These are phyloP conservation scores for Eucalyptus polybractea DNA, from an alignment of 345 rosid genomes.

Conservation along the genomic window DNA sequence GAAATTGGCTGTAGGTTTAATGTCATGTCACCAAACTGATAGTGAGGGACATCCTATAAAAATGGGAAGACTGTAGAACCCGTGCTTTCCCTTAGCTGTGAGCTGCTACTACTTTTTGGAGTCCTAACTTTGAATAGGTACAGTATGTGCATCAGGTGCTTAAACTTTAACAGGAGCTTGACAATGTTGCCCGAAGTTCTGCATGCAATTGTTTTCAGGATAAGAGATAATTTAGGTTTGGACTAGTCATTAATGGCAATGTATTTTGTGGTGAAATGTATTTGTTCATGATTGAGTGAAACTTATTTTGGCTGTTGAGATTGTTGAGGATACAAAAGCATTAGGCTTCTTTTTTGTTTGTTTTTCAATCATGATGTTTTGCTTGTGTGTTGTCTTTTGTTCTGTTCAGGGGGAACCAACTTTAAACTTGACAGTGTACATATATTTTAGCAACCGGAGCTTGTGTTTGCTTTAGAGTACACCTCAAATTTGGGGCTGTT, in stretches of 20 bases:
- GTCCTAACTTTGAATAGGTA: neutral
- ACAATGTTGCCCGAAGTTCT: neutral
- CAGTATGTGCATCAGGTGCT: neutral
- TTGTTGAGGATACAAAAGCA: neutral
- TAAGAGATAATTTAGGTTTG: neutral
- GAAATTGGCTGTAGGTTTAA: neutral
- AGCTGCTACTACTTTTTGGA: neutral
- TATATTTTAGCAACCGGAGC: neutral
- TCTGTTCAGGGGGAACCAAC: neutral
- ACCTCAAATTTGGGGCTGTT: neutral
- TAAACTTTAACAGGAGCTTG: neutral
- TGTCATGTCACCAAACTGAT: neutral
- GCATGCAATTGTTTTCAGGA: neutral
- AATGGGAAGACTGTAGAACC: neutral
- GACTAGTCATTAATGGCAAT: neutral
- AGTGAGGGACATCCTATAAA: neutral
- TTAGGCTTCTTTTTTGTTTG: neutral
- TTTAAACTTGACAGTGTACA: neutral
- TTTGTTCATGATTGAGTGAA: neutral
- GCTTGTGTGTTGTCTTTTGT: neutral
- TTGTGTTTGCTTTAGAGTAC: neutral
- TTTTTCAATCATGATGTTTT: neutral
- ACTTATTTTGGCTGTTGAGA: neutral
- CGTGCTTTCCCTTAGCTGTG: neutral
- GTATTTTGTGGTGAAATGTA: neutral